Base-by-base conservation (phyloP, 257 asterid species). In the Petrea volubilis region DNA sequence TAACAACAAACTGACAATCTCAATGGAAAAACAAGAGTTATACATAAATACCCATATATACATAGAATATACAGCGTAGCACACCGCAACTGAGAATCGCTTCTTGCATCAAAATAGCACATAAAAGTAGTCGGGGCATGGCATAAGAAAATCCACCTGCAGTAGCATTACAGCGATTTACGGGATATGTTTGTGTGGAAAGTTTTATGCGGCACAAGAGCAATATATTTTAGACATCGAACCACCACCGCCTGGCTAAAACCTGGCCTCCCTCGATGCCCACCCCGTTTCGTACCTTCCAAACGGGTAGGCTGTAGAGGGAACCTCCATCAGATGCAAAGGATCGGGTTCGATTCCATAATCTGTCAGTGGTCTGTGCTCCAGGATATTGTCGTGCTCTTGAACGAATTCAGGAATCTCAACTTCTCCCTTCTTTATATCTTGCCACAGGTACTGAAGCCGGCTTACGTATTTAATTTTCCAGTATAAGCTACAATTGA, bases 321-420 rank as follows among this genome's bases (percentile, higher is more conserved):
- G 87, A 55, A 84, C 76, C 77, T 87, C 94, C 29, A 85, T 78
- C 75, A 89, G 74, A 74, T 81, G 92, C 64, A 83, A 64, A 38
- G 91, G 92, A 79, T 89, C 95, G 15, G 98, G 96, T 85, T 93
- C 98, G 46, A 91, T 91, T 21, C 98, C 98, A 60, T 91, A 93
- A 75, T 93, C 98, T 43, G 97, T 91, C 53, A 91, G 81, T 2
- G 97, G 96, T 68, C 98, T 82, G 79, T 86, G 93, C 80, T 93
- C 98, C 23, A 91, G 79, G 77, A 93, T 76, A 51, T 89, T 80
- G 27, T 93, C 98, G 0, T 93, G 98, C 27, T 86, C 71, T 72
- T 77, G 75, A 74, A 93, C 97, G 33, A 93, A 91, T 70, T 93
- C 96, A 13, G 98, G 98, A 62, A 93, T 89, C 77, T 86, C 95